Percentiles rank a stretch among this genome's conserved stretches.
Evolutionary conservation across 2,329 filamentous ascomycete genomes (phyloP).

Genomic region (Phyllosticta citribraziliensis): DNA sequence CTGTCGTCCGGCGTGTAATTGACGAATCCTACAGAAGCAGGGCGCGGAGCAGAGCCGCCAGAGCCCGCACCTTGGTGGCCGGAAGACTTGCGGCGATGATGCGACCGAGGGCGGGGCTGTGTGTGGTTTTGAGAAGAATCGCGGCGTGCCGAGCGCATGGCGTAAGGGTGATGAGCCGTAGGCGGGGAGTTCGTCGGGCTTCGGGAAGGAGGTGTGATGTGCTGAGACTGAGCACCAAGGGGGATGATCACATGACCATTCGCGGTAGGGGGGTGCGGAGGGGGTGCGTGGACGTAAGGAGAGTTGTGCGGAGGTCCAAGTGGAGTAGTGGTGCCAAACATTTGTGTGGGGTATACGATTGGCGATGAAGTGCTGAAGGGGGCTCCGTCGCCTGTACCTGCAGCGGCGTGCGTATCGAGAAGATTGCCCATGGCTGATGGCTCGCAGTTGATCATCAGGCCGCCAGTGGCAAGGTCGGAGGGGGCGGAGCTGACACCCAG

Average conservation of each 20-base stretch:
- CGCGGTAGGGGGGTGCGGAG: constrained; percentile 2
- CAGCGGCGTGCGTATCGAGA: constrained; percentile 3
- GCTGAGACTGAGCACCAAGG: neutral
- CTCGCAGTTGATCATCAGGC: constrained; percentile 12
- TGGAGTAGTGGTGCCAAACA: constrained; percentile 3
- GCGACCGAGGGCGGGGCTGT: constrained; percentile 1
- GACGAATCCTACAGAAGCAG: constrained; percentile 59
- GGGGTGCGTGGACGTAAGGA: neutral
- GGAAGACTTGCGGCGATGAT: constrained; percentile 5
- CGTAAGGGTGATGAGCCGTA: neutral
- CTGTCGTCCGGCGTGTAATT: constrained; percentile 83
- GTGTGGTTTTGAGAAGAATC: constrained; percentile 1
- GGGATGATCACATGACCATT: neutral
- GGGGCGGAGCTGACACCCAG: constrained; percentile 9
- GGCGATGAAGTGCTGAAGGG: constrained; percentile 7
- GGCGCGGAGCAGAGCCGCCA: constrained; percentile 19
- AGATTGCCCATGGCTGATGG: constrained; percentile 8
- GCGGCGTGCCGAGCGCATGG: neutral
- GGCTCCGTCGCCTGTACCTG: neutral
- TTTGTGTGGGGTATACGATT: constrained; percentile 7
- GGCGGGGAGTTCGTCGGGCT: constrained; percentile 5
- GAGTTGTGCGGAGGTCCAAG: neutral
- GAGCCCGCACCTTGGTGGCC: constrained; percentile 7
- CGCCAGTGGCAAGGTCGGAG: constrained; percentile 7
- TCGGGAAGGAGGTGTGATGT: constrained; percentile 5